phyloP scores from a whole-genome alignment of 2,329 filamentous ascomycete species.

The Paraphaeosphaeria minitans region DNA sequence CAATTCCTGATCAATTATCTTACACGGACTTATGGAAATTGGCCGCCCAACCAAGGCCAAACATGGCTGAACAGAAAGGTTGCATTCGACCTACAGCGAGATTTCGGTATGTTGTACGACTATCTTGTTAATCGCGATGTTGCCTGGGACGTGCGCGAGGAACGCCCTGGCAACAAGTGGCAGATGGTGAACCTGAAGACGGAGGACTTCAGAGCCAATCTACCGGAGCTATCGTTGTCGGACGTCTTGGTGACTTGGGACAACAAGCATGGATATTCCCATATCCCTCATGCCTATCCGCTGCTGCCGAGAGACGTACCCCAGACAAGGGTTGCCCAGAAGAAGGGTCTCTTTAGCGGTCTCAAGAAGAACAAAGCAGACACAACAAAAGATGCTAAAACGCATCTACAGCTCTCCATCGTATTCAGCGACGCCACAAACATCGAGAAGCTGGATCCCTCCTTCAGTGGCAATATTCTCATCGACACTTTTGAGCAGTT shows the following conservation, averaged over 20 bases:
- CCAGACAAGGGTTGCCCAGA: slow-evolving; percentile 33
- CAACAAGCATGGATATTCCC: slow-evolving; percentile 60
- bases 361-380: slow-evolving; percentile 45
- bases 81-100: slow-evolving; percentile 62
- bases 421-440: slow-evolving; percentile 50
- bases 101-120: slow-evolving; percentile 73
- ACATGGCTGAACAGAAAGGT: slow-evolving; percentile 66
- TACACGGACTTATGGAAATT: slow-evolving; percentile 60
- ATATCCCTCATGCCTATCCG: slow-evolving; percentile 66
- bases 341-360: slow-evolving; percentile 43
- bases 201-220: slow-evolving; percentile 49
- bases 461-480: slow-evolving; percentile 45
- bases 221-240: slow-evolving; percentile 64
- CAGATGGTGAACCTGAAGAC: slow-evolving; percentile 57
- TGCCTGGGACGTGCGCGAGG: slow-evolving; percentile 67
- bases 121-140: slow-evolving; percentile 72
- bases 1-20: slow-evolving; percentile 67
- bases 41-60: slow-evolving; percentile 59
- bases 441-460: slow-evolving; percentile 45
- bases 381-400: slow-evolving; percentile 43
- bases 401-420: slow-evolving; percentile 47
- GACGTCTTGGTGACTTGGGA: slow-evolving; percentile 71
- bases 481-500: slow-evolving; percentile 50
- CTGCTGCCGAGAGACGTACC: slow-evolving; percentile 58
- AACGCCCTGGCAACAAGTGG: slow-evolving; percentile 67